phyloP scores from a whole-genome alignment of 2,329 filamentous ascomycete genomes.

The Karstenula rhodostoma region DNA sequence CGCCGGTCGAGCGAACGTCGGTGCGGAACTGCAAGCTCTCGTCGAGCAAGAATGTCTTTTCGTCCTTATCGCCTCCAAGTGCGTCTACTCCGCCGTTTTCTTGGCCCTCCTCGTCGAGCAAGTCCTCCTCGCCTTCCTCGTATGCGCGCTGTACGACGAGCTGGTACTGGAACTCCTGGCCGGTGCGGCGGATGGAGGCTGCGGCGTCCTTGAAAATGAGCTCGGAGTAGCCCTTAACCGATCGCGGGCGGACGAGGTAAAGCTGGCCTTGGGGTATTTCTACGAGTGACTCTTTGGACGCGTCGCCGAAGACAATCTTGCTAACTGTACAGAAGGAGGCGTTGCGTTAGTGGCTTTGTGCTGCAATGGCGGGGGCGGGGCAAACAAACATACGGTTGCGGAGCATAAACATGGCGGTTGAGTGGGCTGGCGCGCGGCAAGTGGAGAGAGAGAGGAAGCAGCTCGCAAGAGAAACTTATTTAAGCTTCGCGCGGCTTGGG shows the following conservation, averaged over 20 bases:
- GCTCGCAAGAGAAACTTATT: conserved; percentile 27
- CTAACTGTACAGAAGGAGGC: conserved; percentile 67
- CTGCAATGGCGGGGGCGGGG: conserved; percentile 35
- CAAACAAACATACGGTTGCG: conserved; percentile 47
- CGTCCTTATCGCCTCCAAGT: conserved; percentile 85
- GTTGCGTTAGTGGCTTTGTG: conserved; percentile 36
- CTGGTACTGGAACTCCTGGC: conserved; percentile 96
- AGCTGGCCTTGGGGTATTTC: conserved; percentile 96
- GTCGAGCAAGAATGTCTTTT: conserved; percentile 97
- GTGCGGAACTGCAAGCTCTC: conserved; percentile 87
- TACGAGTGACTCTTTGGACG: conserved; percentile 89
- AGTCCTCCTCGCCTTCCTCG: conserved; percentile 95
- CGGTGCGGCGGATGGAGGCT: conserved; percentile 89
- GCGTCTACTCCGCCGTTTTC: conserved; percentile 80
- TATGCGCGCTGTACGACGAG: conserved; percentile 95
- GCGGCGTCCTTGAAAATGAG: conserved; percentile 98
- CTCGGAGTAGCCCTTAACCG: conserved; percentile 96
- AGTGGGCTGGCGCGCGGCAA: conserved; percentile 8
- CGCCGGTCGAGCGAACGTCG: conserved; percentile 79
- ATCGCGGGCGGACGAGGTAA: conserved; percentile 93
- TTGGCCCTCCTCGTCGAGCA: conserved; percentile 86
- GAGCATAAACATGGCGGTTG: conserved; percentile 51
- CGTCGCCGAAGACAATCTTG: conserved; percentile 90
- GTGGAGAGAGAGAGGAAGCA: conserved; percentile 15
- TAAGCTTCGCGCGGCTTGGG: conserved; percentile 26